Evolutionary conservation across 139 green algal genomes (phyloP), one percentile per base, ranked within the genome.

Genomic region (Chlorella vulgaris): DNA sequence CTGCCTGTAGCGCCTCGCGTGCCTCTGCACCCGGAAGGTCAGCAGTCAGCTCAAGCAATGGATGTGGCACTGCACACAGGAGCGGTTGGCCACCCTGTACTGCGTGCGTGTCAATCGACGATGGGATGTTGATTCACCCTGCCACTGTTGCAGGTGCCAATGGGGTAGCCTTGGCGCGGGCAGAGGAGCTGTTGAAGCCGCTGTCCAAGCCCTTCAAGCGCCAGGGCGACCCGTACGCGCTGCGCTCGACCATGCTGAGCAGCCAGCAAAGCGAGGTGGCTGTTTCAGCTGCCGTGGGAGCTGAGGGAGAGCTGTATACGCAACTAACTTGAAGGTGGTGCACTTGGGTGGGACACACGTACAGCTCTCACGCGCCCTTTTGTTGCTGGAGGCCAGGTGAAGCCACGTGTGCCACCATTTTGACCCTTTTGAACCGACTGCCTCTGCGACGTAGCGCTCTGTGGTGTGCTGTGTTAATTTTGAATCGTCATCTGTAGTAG

Each of bases 1-100:
- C 80, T 94, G 13, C 89, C 90, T 33, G 74, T 93, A 10, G 55
- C 74, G 55, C 81, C 81, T 4, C 82, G 90, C 39, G 61, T 74
- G 31, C 69, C 81, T 19, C 68, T 94, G 29, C 89, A 94, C 69
- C 40, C 69, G 1, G 83, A 74, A 53, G 85, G 85, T 90, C n/a
- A n/a, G n/a, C n/a, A n/a, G n/a, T n/a, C n/a, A n/a, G n/a, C n/a
- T n/a, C n/a, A n/a, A n/a, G n/a, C n/a, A n/a, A n/a, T n/a, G n/a
- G n/a, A 61, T 7, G 29, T 42, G 33, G 38, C 4, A 2, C 47
- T 24, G 15, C 13, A 10, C 15, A 15, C 47, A 29, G 63, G 13
- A 3, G 15, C 33, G 63, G 33, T 4, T 70, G 33, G 7, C 63
- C 18, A 18, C 63, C 28, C 6, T 7, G 28, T 39, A 68, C 28